Conservation (phyloP, 306 rosid species). For the Erythrophleum fordii region DNA sequence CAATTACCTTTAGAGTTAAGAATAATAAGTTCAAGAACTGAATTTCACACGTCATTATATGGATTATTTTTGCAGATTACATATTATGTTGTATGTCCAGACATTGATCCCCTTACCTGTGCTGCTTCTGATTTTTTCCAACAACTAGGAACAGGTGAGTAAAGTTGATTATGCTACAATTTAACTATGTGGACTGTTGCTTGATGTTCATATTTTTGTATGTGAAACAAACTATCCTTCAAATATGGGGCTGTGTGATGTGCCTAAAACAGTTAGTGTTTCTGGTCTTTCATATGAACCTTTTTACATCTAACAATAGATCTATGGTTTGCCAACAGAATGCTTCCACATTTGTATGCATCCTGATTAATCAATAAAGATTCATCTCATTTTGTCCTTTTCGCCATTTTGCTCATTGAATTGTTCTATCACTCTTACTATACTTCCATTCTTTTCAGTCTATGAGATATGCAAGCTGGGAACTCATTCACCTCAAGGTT, state of each 20-base stretch:
- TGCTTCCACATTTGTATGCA: neutral
- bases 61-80: conserved; percentile 71
- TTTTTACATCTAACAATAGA: conserved; percentile 12
- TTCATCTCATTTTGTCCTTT: conserved; percentile 18
- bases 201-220: conserved; percentile 22
- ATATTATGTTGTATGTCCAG: conserved; percentile 87
- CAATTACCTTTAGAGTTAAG: neutral
- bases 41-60: conserved; percentile 30
- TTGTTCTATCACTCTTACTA: conserved; percentile 25
- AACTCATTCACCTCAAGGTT: conserved; percentile 84
- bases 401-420: conserved; percentile 13
- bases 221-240: conserved; percentile 15
- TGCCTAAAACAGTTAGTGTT: conserved; percentile 29
- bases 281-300: conserved; percentile 20
- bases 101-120: conserved; percentile 90
- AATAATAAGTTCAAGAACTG: conserved; percentile 27
- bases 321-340: conserved; percentile 20
- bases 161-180: conserved; percentile 26
- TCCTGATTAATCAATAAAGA: conserved; percentile 32
- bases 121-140: conserved; percentile 98
- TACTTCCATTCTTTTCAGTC: conserved; percentile 54
- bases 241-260: conserved; percentile 5
- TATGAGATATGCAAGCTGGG: conserved; percentile 98
- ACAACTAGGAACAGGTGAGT: conserved; percentile 95
- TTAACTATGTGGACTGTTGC: conserved; percentile 29